These are phyloP conservation scores for Isoetes taiwanensis DNA, from an alignment of 75 land plant species.

Conservation along the genomic window DNA sequence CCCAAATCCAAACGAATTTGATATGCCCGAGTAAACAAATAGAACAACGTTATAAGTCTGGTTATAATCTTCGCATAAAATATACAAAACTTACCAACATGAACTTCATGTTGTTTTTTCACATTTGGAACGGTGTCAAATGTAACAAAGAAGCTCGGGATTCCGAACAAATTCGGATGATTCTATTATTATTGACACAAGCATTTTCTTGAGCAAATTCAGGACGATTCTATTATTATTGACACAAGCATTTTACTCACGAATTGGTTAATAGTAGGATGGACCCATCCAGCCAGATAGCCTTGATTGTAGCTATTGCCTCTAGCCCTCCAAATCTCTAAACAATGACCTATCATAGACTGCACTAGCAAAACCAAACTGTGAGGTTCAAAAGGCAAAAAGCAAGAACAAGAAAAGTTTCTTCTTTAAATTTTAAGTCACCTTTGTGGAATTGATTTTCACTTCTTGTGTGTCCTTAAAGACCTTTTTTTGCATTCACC, in stretches of 20 bases:
- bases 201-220: no score
- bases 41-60: no score
- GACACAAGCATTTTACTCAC: no score
- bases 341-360: slow-evolving; percentile 8
- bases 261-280: slow-evolving; percentile 6
- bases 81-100: no score
- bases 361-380: no score
- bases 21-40: not conserved
- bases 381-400: no score
- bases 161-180: not conserved
- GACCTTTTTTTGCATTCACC: slow-evolving; percentile 2
- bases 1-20: slow-evolving; percentile 5
- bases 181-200: not conserved
- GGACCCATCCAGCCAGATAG: not conserved
- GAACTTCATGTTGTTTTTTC: no score
- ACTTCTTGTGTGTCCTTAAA: not conserved
- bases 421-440: no score
- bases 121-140: not conserved
- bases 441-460: slow-evolving; percentile 1
- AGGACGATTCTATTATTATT: no score
- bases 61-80: no score
- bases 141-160: not conserved
- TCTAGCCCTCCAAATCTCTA: not conserved
- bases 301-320: slow-evolving; percentile 1
- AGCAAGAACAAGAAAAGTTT: no score